Evolutionary conservation across 164 flowering plant genomes (phyloP), one percentile per base, ranked within the genome.

Genomic region (Houttuynia cordata): DNA sequence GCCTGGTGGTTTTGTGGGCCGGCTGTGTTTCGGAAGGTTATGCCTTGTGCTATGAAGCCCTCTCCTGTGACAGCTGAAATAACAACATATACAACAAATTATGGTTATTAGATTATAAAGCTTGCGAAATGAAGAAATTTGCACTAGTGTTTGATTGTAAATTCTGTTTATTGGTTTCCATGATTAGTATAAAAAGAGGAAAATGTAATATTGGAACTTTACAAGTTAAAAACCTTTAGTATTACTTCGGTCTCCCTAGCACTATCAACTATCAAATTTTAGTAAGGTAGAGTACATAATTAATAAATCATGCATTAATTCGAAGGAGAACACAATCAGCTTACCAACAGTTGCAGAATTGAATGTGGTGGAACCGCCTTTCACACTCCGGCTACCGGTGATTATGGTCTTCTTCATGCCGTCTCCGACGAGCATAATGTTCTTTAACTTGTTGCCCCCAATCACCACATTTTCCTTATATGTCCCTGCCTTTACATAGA

Each of bases 21-120:
- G 0, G 88, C 88, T 3, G 88, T 80, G 79, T 81, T 83, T n/a
- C 76, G 70, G 73, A 81, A 74, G 51, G 87, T 80, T 1, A 83
- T 73, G 62, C 76, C 83, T 0, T 65, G 73, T 1, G 81, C 85
- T 1, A 83, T 79, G 70, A 81, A 83, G 14, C 87, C 81, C 1
- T 63, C 74, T 0, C 82, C 87, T 9, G 65, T 62, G 51, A 75
- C 81, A 5, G 74, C 89, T 82, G 84, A 57, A 67, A n/a, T 7
- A 17, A n/a, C 9, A 17, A 18, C 55, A 22, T 22, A 8, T 12
- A n/a, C 15, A 1, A 52, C 21, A 8, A 10, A 42, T 1, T 42
- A 42, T 5, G 37, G 4, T 6, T 6, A 30, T 30, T 30, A 2
- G 2, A 30, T 30, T 30, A n/a, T n/a, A n/a, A n/a, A 2, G 37